These are phyloP conservation scores for Pichia nakasei DNA, from an alignment of 805 yeast species.

Conservation along the genomic window DNA sequence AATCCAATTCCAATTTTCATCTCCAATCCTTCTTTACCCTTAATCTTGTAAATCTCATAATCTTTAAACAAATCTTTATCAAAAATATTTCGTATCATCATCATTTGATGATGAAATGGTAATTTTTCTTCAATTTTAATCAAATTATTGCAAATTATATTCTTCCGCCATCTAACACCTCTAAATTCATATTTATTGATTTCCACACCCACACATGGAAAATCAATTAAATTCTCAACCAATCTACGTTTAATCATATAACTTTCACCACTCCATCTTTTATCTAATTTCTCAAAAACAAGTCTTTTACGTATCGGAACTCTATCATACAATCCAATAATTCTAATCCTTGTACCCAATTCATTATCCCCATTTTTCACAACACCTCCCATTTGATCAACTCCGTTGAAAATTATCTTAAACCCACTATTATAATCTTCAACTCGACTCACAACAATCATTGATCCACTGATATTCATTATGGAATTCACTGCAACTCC, in stretches of 20 bases:
- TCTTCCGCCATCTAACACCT: not conserved
- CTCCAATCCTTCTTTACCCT: constrained; percentile 19
- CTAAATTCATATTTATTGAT: constrained; percentile 7
- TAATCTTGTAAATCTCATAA: constrained; percentile 23
- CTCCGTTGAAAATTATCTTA: constrained; percentile 16
- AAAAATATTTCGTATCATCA: constrained; percentile 22
- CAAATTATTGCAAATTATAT: not conserved
- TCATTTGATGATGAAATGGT: constrained; percentile 3
- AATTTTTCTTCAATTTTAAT: not conserved
- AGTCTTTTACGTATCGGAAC: constrained; percentile 35
- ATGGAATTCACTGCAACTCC: constrained; percentile 64
- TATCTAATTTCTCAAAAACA: constrained; percentile 8
- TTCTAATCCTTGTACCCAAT: constrained; percentile 32
- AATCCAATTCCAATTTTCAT: constrained; percentile 34
- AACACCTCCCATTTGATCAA: constrained; percentile 1
- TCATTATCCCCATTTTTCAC: not conserved
- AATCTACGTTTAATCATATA: constrained; percentile 25
- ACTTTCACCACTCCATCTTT: constrained; percentile 17
- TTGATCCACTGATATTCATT: constrained; percentile 33
- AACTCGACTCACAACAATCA: constrained; percentile 41
- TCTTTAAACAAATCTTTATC: constrained; percentile 21
- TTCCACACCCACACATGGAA: constrained; percentile 19
- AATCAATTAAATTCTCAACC: constrained; percentile 23
- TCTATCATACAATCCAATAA: constrained; percentile 33
- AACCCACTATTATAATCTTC: constrained; percentile 24